A percentile compares a stretch with the other conserved stretches of the same genome.
Evolutionary conservation across 352 stramenopile genomes (phyloP).

Genomic region (Pythium angustatum): DNA sequence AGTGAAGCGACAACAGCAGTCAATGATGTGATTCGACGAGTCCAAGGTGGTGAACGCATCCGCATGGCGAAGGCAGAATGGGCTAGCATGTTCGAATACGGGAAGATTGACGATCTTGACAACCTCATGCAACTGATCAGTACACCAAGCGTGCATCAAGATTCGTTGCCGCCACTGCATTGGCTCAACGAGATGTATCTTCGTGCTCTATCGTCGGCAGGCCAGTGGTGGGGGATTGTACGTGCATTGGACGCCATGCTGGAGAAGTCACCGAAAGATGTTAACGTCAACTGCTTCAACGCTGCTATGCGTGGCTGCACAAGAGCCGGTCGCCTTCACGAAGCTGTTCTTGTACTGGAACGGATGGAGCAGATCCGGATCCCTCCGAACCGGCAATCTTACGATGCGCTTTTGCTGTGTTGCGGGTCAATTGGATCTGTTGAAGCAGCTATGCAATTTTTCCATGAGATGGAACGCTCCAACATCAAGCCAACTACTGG

Average conservation of each 20-base stretch:
- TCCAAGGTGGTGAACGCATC: not conserved
- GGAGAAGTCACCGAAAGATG: not conserved
- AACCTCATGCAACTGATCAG: slow-evolving; percentile 22
- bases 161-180: not conserved
- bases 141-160: not conserved
- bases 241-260: slow-evolving; percentile 15
- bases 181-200: slow-evolving; percentile 22
- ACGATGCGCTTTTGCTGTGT: slow-evolving; percentile 24
- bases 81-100: slow-evolving; percentile 26
- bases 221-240: slow-evolving; percentile 21
- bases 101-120: slow-evolving; percentile 29
- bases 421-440: slow-evolving; percentile 10
- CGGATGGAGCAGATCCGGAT: slow-evolving; percentile 7
- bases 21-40: not conserved
- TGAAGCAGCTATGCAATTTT: slow-evolving; percentile 20
- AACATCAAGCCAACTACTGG: slow-evolving; percentile 10
- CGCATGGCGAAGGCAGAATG: slow-evolving; percentile 16
- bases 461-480: slow-evolving; percentile 19
- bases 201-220: slow-evolving; percentile 9
- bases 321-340: slow-evolving; percentile 12
- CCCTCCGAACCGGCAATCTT: slow-evolving; percentile 19
- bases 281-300: slow-evolving; percentile 26
- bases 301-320: slow-evolving; percentile 21
- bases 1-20: slow-evolving; percentile 1
- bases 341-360: slow-evolving; percentile 21